These are phyloP conservation scores for Rutstroemia sp. DNA, from an alignment of 2,329 filamentous ascomycete species.

Conservation along the genomic window DNA sequence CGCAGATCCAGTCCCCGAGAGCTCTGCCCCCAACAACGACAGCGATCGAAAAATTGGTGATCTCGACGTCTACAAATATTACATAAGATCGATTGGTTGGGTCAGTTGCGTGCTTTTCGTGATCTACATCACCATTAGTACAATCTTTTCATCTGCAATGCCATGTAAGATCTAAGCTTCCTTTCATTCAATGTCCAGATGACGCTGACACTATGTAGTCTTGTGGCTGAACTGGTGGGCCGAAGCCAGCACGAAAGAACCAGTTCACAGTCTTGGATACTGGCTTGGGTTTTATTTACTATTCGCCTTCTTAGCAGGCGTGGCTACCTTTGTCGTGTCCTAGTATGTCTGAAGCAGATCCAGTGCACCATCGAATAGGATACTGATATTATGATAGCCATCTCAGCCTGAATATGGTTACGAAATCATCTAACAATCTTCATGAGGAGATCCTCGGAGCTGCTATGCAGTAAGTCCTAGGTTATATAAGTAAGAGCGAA, in stretches of 20 bases:
- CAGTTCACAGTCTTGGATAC: background rate
- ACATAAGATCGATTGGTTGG: background rate
- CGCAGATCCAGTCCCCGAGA: background rate
- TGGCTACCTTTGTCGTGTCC: background rate
- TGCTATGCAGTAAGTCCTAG: slow-evolving; percentile 24
- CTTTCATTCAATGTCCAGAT: background rate
- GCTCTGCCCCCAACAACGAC: background rate
- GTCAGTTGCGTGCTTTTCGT: background rate
- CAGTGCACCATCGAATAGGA: background rate
- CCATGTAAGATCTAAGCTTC: background rate
- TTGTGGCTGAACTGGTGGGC: slow-evolving; percentile 1
- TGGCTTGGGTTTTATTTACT: background rate
- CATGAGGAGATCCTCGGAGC: slow-evolving; percentile 41
- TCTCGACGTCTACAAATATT: background rate
- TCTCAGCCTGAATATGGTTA: slow-evolving; percentile 37
- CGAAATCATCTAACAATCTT: slow-evolving; percentile 28
- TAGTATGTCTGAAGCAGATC: background rate
- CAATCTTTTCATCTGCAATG: background rate
- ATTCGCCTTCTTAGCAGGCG: background rate
- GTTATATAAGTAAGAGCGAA: background rate
- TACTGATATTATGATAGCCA: background rate
- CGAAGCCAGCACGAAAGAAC: background rate
- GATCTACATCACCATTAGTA: background rate
- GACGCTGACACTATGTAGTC: background rate
- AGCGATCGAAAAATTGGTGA: slow-evolving; percentile 1